Base-by-base conservation (phyloP, 345 rosid species). In the Gossypium herbaceum region DNA sequence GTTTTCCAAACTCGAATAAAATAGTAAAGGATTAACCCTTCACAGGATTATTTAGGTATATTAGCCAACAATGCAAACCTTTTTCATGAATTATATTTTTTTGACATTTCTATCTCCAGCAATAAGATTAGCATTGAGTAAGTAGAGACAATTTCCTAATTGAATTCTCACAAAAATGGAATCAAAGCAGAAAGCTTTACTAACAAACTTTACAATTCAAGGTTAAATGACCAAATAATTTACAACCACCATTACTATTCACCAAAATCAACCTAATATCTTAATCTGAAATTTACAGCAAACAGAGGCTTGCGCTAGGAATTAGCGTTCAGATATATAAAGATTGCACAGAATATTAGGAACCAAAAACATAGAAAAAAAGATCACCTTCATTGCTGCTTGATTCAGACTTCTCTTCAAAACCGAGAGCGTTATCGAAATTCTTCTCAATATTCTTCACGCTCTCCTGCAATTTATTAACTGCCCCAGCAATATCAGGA, bases 361-460 rank as follows among this genome's bases (percentile, higher is more conserved):
- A 34, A 34, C 41, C 0, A 5, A 34, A 34, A 34, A 34, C 41
- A 34, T 34, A 34, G 41, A 34, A 34, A 34, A 8, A 8, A 48
- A 75, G 2, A n/a, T 60, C 63, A 90, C 99, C 99, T 90, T 91
- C 93, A 47, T 71, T 77, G 80, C 43, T 73, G 75, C 76, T 50
- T 72, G 88, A 80, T 63, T 89, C 92, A 2, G 89, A 43, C 75
- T 95, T 91, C 73, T 95, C 97, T 66, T 95, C 99, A 47, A 88
- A 88, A 17, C 99, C 98, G 58, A 93, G 97, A 71, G 99, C 99
- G 54, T 29, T 93, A 78, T 95, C 99, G 9, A 95, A 95, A 84
- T 91, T 93, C 91, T 95, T 95, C 80, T 95, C 99, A 1, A 95
- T 93, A 80, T 93, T 95, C 90, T 95, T 95, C 75, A 95, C 98